Evolutionary conservation across 1,284 basidiomycete genomes (phyloP).

Genomic region (Coniferiporia sulphurascens): DNA sequence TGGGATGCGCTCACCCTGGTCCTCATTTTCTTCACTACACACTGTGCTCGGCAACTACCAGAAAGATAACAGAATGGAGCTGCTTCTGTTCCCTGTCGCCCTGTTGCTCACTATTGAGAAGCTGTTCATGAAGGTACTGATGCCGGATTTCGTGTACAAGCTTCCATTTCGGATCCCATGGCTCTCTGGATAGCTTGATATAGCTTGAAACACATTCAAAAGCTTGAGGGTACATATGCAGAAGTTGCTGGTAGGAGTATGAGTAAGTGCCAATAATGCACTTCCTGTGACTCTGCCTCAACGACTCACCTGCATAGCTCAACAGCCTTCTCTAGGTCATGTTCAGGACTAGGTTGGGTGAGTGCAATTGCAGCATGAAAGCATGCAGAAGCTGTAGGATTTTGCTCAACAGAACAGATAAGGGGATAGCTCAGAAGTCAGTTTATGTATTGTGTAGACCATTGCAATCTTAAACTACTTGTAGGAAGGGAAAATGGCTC

Average conservation of each 20-base stretch:
- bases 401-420: constrained; percentile 45
- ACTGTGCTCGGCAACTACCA: not conserved
- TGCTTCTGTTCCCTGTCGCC: constrained; percentile 21
- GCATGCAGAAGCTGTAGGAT: constrained; percentile 58
- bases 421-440: constrained; percentile 64
- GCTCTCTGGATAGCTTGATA: constrained; percentile 6
- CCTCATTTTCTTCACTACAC: not conserved
- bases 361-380: constrained; percentile 81
- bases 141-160: constrained; percentile 10
- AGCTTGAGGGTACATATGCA: constrained; percentile 11
- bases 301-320: constrained; percentile 70
- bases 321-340: constrained; percentile 67
- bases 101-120: constrained; percentile 20
- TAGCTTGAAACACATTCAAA: not conserved
- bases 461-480: constrained; percentile 12
- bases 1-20: constrained; percentile 16
- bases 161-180: constrained; percentile 11
- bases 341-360: constrained; percentile 57
- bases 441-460: constrained; percentile 6
- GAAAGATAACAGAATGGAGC: not conserved
- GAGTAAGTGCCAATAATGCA: constrained; percentile 89
- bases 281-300: constrained; percentile 67
- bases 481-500: constrained; percentile 94
- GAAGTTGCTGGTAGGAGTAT: constrained; percentile 71
- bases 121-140: constrained; percentile 16